Percentiles rank a stretch among this genome's conserved stretches.
phyloP scores from a whole-genome alignment of 768 basidiomycete species.

The Nidularia pulvinata region DNA sequence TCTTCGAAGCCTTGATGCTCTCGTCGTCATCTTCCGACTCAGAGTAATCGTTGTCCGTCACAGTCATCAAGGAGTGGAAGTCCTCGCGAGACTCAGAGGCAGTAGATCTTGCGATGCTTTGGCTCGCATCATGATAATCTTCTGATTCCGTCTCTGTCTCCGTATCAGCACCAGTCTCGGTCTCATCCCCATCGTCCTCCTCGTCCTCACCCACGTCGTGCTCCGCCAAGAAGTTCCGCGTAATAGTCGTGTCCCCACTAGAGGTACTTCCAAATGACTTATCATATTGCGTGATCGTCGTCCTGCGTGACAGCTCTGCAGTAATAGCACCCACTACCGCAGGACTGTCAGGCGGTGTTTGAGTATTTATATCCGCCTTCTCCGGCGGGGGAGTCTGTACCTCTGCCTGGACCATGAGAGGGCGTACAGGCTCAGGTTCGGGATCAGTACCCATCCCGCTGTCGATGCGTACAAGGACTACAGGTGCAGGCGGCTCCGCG shows the following conservation, averaged over 20 bases:
- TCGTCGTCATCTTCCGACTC: conserved; percentile 58
- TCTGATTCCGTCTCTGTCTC: conserved; percentile 68
- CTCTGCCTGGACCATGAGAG: conserved; percentile 23
- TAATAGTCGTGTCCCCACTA: conserved; percentile 38
- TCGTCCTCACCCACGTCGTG: conserved; percentile 10
- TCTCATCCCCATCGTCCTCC: conserved; percentile 49
- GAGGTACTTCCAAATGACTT: conserved; percentile 23
- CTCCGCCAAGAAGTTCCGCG: conserved; percentile 30
- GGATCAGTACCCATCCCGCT: conserved; percentile 36
- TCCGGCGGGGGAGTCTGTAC: conserved; percentile 31
- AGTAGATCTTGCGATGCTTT: conserved; percentile 67
- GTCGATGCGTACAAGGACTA: conserved; percentile 23
- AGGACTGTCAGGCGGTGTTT: conserved; percentile 12
- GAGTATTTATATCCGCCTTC: conserved; percentile 27
- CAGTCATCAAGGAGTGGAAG: conserved; percentile 75
- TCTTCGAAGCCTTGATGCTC: conserved; percentile 72
- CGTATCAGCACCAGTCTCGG: conserved; percentile 67
- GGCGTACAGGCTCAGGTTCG: conserved; percentile 13
- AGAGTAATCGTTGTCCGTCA: conserved; percentile 69
- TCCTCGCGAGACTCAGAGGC: conserved; percentile 64
- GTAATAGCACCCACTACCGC: neutral
- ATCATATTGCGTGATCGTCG: conserved; percentile 49
- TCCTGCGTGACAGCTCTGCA: conserved; percentile 22
- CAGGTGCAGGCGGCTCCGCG: conserved; percentile 24
- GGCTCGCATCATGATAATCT: conserved; percentile 80